These are phyloP conservation scores for Mayamaea pseudoterrestris DNA, from an alignment of 108 stramenopile genomes.

Conservation along the genomic window DNA sequence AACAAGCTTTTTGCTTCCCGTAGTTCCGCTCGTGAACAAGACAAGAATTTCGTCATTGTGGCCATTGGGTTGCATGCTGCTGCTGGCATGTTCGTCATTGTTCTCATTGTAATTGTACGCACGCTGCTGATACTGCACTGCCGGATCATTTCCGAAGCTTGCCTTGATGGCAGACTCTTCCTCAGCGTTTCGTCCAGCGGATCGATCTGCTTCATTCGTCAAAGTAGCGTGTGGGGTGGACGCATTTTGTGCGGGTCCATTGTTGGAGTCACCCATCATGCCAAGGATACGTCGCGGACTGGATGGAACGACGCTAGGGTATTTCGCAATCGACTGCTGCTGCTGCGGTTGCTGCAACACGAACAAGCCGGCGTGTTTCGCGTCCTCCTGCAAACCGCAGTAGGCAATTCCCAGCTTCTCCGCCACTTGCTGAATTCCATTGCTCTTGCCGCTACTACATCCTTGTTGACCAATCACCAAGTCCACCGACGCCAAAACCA, in stretches of 20 bases:
- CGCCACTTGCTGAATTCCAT: conserved; percentile 17
- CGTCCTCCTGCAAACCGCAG: conserved; percentile 12
- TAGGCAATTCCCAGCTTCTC: conserved; percentile 22
- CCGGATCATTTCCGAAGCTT: no score
- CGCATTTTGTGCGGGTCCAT: not conserved
- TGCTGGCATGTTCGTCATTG: not conserved
- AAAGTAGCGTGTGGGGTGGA: not conserved
- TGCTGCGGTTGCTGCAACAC: conserved; percentile 6
- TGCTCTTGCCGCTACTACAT: no score
- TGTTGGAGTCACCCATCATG: no score
- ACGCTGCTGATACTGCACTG: no score
- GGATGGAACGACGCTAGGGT: not conserved
- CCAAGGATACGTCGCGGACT: no score
- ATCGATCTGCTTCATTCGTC: not conserved
- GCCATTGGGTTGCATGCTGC: conserved; percentile 11
- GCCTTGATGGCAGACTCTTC: no score
- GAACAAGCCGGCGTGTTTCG: conserved; percentile 25
- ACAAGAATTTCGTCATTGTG: conserved; percentile 42
- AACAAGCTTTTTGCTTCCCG: conserved; percentile 55
- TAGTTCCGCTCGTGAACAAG: conserved; percentile 65
- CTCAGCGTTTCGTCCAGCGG: not conserved
- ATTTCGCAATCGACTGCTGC: not conserved
- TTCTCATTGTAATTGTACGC: no score
- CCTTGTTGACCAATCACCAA: conserved; percentile 17
- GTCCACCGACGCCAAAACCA: conserved; percentile 10